Percentiles rank a stretch among this genome's conserved stretches.
These are phyloP conservation scores for Handroanthus guayacan DNA, from an alignment of 257 asterid species.

Conservation along the genomic window DNA sequence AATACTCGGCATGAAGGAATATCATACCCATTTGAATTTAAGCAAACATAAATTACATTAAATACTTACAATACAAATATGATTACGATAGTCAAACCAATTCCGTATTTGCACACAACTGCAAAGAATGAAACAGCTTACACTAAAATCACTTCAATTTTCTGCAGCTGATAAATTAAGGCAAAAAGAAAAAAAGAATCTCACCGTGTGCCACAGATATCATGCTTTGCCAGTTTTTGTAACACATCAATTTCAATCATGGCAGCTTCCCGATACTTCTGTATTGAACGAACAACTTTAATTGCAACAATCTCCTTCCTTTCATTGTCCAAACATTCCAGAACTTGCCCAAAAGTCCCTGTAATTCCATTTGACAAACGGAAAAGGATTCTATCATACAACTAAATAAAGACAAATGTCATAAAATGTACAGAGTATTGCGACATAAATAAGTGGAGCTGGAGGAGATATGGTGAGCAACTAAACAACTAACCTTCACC, in stretches of 20 bases:
- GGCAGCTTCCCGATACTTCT: conserved; percentile 84
- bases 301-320: conserved; percentile 83
- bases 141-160: conserved; percentile 59
- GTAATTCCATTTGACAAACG: conserved; percentile 32
- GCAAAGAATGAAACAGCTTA: conserved; percentile 71
- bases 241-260: conserved; percentile 86
- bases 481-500: conserved; percentile 78
- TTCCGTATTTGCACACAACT: conserved; percentile 96
- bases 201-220: conserved; percentile 62
- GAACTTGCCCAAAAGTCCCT: conserved; percentile 90
- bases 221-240: conserved; percentile 76
- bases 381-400: conserved; percentile 26
- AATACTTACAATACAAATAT: conserved; percentile 86
- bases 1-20: conserved; percentile 48
- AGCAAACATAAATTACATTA: conserved; percentile 50
- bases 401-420: conserved; percentile 10
- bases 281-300: conserved; percentile 79
- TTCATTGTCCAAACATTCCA: conserved; percentile 77
- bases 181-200: conserved; percentile 34
- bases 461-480: conserved; percentile 22
- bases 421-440: neutral
- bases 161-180: conserved; percentile 33
- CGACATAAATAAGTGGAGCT: conserved; percentile 10
- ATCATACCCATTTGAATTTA: conserved; percentile 42
- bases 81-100: conserved; percentile 93